Evolutionary conservation across 2,329 filamentous ascomycete species (phyloP), one percentile per base, ranked within the genome.

Genomic region (Byssochlamys sp.): DNA sequence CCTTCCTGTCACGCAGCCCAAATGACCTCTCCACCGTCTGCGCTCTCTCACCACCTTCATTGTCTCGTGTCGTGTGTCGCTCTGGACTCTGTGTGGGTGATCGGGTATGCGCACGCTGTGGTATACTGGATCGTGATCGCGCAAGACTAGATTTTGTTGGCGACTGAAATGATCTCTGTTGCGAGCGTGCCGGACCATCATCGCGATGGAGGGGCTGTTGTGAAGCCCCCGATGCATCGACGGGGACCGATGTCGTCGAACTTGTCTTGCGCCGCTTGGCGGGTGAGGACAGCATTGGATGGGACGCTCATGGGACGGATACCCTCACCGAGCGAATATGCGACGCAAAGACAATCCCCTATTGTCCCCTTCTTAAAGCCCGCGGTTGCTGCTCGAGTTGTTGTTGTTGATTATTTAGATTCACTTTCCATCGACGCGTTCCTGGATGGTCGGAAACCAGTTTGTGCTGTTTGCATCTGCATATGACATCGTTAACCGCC

Each of bases 261-360:
- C 84, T 86, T 25, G 78, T 84, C 67, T 84, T 85, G 66, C 84
- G 81, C 67, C 84, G 78, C 71, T 89, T 88, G 4, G 82, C 76
- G 52, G 84, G 81, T 27, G 84, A 83, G 57, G 78, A 75, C 61
- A 84, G 81, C 79, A 82, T 81, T 60, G 59, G 53, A 54, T 19
- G 48, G 53, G 55, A 52, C 56, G 55, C 57, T 62, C 58, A 52
- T 56, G 35, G 35, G 70, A 49, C 4, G 12, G 39, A 45, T 45
- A 5, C 9, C 3, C n/a, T n/a, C n/a, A 45, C 19, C 19, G 39
- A 45, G 19, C 1, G 39, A 45, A 45, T 39, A 45, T 45, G 39
- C 39, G 14, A 19, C n/a, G 4, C 4, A 5, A 45, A 33, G 10
- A 33, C 10, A 12, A 1, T 12, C 14, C 31, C 1, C 31, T 33